phyloP scores from a whole-genome alignment of 805 yeast species.

The Kodamaea kaohsiungensis region DNA sequence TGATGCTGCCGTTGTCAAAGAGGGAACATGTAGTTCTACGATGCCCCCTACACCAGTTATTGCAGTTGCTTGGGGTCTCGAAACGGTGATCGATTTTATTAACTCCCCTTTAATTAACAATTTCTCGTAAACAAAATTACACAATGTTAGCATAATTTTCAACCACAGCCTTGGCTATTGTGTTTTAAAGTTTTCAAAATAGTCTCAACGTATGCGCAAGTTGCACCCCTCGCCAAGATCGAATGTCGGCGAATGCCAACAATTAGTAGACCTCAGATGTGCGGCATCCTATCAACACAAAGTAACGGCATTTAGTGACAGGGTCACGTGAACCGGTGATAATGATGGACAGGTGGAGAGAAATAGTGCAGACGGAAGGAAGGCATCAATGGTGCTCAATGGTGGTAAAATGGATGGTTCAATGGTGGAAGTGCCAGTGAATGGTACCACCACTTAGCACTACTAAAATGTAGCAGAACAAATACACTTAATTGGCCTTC shows the following conservation, averaged over 20 bases:
- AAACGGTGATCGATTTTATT: too few species aligned
- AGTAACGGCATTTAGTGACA: neutral
- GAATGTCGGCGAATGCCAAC: conserved; percentile 3
- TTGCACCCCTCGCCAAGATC: conserved; percentile 5
- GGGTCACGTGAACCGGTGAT: neutral
- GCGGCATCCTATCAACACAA: conserved; percentile 3
- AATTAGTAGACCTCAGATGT: neutral
- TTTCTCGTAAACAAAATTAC: neutral
- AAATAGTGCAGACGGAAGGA: too few species aligned
- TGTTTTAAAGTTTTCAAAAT: neutral
- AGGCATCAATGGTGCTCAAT: too few species aligned
- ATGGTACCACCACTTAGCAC: too few species aligned
- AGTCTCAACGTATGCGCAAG: conserved; percentile 3
- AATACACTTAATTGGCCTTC: too few species aligned
- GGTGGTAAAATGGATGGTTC: too few species aligned
- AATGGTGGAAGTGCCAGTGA: too few species aligned
- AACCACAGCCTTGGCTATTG: neutral
- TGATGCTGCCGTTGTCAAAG: too few species aligned
- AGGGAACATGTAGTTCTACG: too few species aligned
- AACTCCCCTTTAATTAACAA: neutral
- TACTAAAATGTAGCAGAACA: too few species aligned
- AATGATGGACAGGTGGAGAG: neutral
- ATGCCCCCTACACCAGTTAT: too few species aligned
- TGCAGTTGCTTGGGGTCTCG: too few species aligned
- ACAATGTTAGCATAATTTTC: neutral